Base-by-base conservation (phyloP, 2,329 filamentous ascomycete genomes). In the Fusarium mangiferae region DNA sequence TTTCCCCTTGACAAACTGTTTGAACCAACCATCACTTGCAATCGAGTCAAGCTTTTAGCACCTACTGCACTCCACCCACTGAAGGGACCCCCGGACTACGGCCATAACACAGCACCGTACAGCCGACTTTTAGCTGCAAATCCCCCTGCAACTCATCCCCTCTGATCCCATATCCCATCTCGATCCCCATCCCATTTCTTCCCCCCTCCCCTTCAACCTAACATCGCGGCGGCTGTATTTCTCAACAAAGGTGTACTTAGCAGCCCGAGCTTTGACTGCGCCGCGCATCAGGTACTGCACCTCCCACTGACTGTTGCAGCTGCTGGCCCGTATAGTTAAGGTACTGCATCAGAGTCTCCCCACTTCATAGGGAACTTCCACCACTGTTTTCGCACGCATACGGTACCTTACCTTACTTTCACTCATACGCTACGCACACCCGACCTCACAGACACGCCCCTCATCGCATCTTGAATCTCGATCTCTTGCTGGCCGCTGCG, bases 401-500 rank as follows among this genome's bases (percentile, higher is more conserved):
- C 41, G 46, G 69, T 68, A 62, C 57, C 45, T 52, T 60, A 48
- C 35, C 45, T 42, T 41, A 55, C 52, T 42, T 45, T 45, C 39
- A 51, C 70, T 67, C 67, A 33, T 49, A 56, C 52, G 39, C 51
- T 73, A 71, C 71, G 58, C 62, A 73, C 66, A 73, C 68, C 72
- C 64, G 57, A 68, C 35, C 49, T 74, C 60, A 46, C 66, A 48
- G 59, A 62, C 70, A 62, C 75, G 64, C 74, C 71, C 67, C 68
- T 73, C 67, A 60, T 64, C 63, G 68, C 76, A 79, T 76, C 76
- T 78, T 77, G 74, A 80, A 79, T 76, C 76, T 78, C 78, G 75
- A 80, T 80, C 76, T 74, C 68, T 57, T 77, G 72, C 75, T 74
- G 71, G 68, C 69, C 44, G 41, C 69, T 64, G 69, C 69, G 62